Conservation (phyloP, 352 stramenopile species). For the Phytophthora sansomeana region DNA sequence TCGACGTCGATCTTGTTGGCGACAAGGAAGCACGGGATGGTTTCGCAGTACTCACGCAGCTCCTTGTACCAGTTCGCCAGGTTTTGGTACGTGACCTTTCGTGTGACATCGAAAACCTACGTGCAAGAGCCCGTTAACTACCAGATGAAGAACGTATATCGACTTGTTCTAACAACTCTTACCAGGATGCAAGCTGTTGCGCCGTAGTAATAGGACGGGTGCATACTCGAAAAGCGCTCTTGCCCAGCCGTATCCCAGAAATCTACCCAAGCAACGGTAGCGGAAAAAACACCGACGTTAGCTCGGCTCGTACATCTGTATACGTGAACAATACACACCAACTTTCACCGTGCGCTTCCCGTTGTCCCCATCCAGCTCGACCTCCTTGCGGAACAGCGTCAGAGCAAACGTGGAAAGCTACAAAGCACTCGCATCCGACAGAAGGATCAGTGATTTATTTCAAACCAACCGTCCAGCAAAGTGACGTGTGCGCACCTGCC, state of each 20-base stretch:
- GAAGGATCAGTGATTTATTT: neutral
- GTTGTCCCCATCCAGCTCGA: constrained; percentile 74
- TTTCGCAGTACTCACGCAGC: constrained; percentile 93
- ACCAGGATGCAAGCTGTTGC: constrained; percentile 94
- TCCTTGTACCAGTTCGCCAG: constrained; percentile 93
- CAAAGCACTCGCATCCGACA: neutral
- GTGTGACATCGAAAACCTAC: constrained; percentile 95
- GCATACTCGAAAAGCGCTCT: constrained; percentile 96
- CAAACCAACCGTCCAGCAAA: neutral
- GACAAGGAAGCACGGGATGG: constrained; percentile 94
- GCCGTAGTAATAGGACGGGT: constrained; percentile 96
- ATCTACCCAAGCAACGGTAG: constrained; percentile 50
- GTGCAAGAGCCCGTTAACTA: neutral
- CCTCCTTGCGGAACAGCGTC: constrained; percentile 94
- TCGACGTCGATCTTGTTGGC: constrained; percentile 98
- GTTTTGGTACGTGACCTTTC: constrained; percentile 96
- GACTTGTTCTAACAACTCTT: neutral
- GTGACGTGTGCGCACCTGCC: constrained; percentile 51
- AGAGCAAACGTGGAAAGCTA: constrained; percentile 96
- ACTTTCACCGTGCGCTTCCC: constrained; percentile 69
- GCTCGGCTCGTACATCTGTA: neutral
- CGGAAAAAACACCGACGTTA: neutral
- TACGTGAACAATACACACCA: constrained; percentile 36
- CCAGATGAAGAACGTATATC: neutral
- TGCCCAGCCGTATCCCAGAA: constrained; percentile 97